A percentile compares a stretch with the other conserved stretches of the same genome.
These are phyloP conservation scores for Populus hybrid DNA, from an alignment of 441 rosid genomes.

Conservation along the genomic window DNA sequence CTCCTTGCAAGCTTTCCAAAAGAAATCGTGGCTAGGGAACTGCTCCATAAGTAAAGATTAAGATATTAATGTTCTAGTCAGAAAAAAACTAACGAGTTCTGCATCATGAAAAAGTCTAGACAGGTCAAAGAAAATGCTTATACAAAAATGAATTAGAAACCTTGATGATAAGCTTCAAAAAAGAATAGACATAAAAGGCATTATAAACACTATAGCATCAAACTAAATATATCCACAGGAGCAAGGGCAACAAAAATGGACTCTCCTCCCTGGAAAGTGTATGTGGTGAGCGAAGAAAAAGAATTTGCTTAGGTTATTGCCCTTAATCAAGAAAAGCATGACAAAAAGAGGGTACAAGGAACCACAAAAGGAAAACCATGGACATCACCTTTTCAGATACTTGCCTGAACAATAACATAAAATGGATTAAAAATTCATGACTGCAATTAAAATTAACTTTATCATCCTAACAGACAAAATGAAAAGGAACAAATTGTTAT, in stretches of 20 bases:
- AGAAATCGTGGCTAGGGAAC: neutral
- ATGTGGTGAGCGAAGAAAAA: neutral
- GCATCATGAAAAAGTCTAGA: neutral
- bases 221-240: neutral
- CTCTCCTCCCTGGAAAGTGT: neutral
- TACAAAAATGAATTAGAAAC: slow-evolving; percentile 1
- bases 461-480: neutral
- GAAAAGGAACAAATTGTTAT: neutral
- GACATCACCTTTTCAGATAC: neutral
- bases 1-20: neutral
- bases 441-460: neutral
- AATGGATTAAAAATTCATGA: neutral
- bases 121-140: slow-evolving; percentile 3
- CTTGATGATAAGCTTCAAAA: neutral
- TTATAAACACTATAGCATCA: neutral
- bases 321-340: neutral
- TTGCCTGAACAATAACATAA: neutral
- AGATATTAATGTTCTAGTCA: slow-evolving; percentile 10
- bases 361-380: neutral
- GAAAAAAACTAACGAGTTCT: slow-evolving; percentile 4
- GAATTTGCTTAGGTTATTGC: neutral
- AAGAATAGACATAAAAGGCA: neutral
- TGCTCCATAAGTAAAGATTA: slow-evolving; percentile 2
- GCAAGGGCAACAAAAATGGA: neutral
- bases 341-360: neutral